phyloP scores from a whole-genome alignment of 208 protist species.

The Acanthamoeba castellanii region DNA sequence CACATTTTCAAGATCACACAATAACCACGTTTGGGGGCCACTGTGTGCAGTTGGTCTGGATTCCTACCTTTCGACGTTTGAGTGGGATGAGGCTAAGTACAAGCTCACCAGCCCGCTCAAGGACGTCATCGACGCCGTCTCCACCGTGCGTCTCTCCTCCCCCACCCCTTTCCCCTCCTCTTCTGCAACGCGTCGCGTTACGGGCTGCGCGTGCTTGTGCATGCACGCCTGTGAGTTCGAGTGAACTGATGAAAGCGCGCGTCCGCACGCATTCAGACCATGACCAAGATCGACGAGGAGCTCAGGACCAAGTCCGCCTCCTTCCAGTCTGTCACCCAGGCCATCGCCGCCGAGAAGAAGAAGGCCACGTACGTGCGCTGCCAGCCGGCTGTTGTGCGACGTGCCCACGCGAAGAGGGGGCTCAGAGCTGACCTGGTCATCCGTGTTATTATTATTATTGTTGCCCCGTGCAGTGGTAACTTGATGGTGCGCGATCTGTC shows the following conservation, averaged over 20 bases:
- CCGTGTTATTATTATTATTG: neutral
- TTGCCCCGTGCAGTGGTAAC: constrained; percentile 74
- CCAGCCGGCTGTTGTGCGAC: neutral
- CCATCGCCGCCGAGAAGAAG: constrained; percentile 80
- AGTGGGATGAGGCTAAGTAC: constrained; percentile 81
- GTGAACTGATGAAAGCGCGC: no score
- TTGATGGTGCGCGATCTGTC: constrained; percentile 79
- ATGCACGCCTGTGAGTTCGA: no score
- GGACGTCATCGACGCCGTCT: constrained; percentile 70
- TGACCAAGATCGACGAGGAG: constrained; percentile 86
- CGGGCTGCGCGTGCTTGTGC: no score
- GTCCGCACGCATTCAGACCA: neutral
- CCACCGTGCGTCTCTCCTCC: neutral
- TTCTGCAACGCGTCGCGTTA: neutral
- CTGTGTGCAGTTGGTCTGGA: constrained; percentile 47
- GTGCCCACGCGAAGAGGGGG: neutral
- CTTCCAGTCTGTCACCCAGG: constrained; percentile 70
- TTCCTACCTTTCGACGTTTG: constrained; percentile 46
- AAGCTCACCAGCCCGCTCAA: constrained; percentile 74
- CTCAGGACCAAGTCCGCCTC: constrained; percentile 79
- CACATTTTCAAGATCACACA: neutral
- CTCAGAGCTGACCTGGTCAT: neutral
- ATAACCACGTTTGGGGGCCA: neutral
- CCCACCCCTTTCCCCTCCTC: neutral
- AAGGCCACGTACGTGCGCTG: constrained; percentile 75